Evolutionary conservation across 2,329 filamentous ascomycete genomes (phyloP).

Genomic region (Phymatotrichopsis omnivora): DNA sequence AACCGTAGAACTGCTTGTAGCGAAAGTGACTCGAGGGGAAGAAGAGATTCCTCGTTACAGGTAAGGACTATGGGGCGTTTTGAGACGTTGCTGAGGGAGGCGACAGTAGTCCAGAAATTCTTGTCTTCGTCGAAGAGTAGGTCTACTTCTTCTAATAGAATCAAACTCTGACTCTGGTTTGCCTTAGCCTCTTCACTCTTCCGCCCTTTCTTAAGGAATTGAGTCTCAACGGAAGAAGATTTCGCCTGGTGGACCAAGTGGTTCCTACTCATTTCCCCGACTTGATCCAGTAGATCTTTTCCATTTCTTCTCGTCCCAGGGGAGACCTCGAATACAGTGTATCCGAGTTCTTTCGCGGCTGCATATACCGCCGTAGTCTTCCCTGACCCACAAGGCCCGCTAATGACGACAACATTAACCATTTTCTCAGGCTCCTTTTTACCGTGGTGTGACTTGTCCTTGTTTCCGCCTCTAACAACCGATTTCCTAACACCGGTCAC

Average conservation of each 20-base stretch:
- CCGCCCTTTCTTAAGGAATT: conserved; percentile 57
- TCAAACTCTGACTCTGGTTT: conserved; percentile 81
- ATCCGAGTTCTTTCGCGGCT: conserved; percentile 80
- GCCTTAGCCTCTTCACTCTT: conserved; percentile 29
- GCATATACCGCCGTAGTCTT: conserved; percentile 92
- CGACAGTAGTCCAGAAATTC: conserved; percentile 80
- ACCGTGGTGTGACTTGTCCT: conserved; percentile 11
- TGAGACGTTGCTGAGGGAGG: conserved; percentile 67
- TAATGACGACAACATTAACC: conserved; percentile 59
- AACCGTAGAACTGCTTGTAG: conserved; percentile 79
- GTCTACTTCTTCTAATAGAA: conserved; percentile 88
- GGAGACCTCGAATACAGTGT: conserved; percentile 93
- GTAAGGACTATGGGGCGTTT: conserved; percentile 91
- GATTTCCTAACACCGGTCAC: conserved; percentile 37
- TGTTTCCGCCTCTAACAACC: conserved; percentile 42
- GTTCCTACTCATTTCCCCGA: conserved; percentile 95
- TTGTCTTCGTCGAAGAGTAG: conserved; percentile 91
- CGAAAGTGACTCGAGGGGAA: conserved; percentile 64
- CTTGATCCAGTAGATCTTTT: conserved; percentile 79
- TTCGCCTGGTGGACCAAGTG: conserved; percentile 62
- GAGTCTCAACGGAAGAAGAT: conserved; percentile 37
- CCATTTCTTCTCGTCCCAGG: conserved; percentile 71
- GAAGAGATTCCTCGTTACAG: conserved; percentile 79
- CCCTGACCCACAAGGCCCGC: conserved; percentile 78
- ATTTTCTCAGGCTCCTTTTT: conserved; percentile 19